These are phyloP conservation scores for Camellia sinensis DNA, from an alignment of 148 eudicot species.

Conservation along the genomic window DNA sequence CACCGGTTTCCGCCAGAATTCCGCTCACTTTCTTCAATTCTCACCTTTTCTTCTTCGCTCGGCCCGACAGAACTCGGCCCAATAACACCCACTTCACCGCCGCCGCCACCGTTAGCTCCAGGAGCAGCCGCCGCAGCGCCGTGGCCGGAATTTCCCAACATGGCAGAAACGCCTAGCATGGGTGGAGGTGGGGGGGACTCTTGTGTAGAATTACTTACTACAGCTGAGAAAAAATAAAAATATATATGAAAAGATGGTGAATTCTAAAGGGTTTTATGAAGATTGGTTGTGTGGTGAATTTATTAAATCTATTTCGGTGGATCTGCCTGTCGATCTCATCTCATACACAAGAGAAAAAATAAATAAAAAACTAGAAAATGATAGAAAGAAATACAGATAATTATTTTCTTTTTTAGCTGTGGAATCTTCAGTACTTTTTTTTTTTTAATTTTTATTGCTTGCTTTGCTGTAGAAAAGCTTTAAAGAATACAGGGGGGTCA, in stretches of 20 bases:
- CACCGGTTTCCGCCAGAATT: conserved; percentile 79
- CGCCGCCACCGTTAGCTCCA: conserved; percentile 11
- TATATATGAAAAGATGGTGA: conserved; percentile 48
- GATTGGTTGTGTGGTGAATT: conserved; percentile 45
- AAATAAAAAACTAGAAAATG: not conserved
- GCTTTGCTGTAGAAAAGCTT: conserved; percentile 29
- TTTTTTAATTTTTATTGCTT: conserved; percentile 23
- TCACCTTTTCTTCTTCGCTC: conserved; percentile 23
- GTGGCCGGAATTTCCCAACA: conserved; percentile 35
- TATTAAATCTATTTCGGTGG: conserved; percentile 48
- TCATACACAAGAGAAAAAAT: conserved; percentile 16
- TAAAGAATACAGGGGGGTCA: conserved; percentile 18
- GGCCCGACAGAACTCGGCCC: conserved; percentile 26
- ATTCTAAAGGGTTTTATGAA: conserved; percentile 76
- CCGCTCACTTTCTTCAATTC: conserved; percentile 36
- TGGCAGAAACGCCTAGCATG: conserved; percentile 48
- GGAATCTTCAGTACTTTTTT: conserved; percentile 51
- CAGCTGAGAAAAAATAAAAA: conserved; percentile 33
- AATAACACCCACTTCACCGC: conserved; percentile 15
- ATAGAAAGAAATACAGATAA: not conserved
- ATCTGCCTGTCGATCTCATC: conserved; percentile 76
- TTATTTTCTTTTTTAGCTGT: conserved; percentile 25
- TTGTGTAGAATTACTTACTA: conserved; percentile 10
- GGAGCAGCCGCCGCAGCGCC: conserved; percentile 16
- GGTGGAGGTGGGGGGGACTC: not conserved